These are phyloP conservation scores for Fusarium coffeatum DNA, from an alignment of 2,329 filamentous ascomycete genomes.

Conservation along the genomic window DNA sequence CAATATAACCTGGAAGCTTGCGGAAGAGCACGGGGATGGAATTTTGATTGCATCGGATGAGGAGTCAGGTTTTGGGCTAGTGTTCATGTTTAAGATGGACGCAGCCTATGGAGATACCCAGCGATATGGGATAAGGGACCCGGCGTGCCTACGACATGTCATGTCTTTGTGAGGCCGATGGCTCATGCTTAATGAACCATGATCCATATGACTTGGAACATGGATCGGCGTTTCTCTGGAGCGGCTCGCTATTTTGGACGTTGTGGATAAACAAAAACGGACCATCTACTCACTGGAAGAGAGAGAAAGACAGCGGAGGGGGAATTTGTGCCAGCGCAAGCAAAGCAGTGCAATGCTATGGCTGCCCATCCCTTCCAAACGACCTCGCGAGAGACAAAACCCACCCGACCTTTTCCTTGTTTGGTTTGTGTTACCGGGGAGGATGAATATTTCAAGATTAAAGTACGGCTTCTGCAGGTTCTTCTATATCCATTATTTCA, in stretches of 20 bases:
- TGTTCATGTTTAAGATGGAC: constrained; percentile 42
- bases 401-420: constrained; percentile 38
- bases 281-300: constrained; percentile 40
- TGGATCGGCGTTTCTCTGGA: constrained; percentile 44
- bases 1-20: constrained; percentile 35
- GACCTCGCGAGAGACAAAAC: constrained; percentile 45
- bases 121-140: constrained; percentile 33
- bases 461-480: constrained; percentile 45
- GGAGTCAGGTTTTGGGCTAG: constrained; percentile 54
- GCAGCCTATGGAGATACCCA: constrained; percentile 41
- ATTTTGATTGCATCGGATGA: constrained; percentile 53
- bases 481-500: constrained; percentile 48
- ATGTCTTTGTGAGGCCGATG: constrained; percentile 38
- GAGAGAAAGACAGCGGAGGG: constrained; percentile 40
- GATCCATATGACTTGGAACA: constrained; percentile 40
- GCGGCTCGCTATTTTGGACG: constrained; percentile 42
- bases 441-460: constrained; percentile 46
- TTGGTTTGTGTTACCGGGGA: constrained; percentile 42
- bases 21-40: constrained; percentile 36
- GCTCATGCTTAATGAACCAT: constrained; percentile 44
- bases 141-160: constrained; percentile 29
- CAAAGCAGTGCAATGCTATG: constrained; percentile 23
- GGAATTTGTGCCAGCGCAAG: constrained; percentile 35
- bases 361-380: constrained; percentile 24
- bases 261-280: constrained; percentile 44